Evolutionary conservation across 169 alveolate genomes (phyloP), one percentile per base, ranked within the genome.

Genomic region (Plasmodium inui): DNA sequence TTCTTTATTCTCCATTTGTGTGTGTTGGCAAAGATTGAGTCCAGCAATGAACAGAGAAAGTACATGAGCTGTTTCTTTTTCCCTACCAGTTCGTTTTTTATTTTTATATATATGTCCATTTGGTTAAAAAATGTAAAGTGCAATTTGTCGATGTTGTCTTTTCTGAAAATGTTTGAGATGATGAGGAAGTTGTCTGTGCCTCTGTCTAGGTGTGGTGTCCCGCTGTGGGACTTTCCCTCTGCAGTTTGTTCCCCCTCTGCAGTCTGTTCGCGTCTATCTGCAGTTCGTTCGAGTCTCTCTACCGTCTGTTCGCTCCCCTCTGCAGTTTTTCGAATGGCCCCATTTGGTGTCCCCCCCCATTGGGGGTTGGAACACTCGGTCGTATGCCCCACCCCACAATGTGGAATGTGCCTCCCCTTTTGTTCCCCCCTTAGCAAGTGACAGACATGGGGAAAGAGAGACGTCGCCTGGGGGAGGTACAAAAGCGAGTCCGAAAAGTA

Each of bases 401-500:
- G 30, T n/a, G 19, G 30, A 3, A 30, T 3, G 55, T 19, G 57
- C 19, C 39, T 12, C 61, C 44, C 41, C 73, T 37, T 50, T 8
- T 81, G 86, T 26, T 50, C 55, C 30, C 61, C 67, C 39, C 72
- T 81, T 46, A 81, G 53, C 67, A 86, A 44, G 41, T 71, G 44
- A 50, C 71, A 80, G 1, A 89, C 30, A n/a, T 78, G 44, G 67
- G 94, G 94, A 57, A 89, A 89, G 50, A 89, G 73, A 1, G 94
- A 89, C 8, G 94, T 89, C 30, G 94, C 94, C 72, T 89, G 94
- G 72, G 94, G 94, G 46, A 89, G 55, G 71, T 55, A 89, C 73
- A 89, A 57, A 44, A 55, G 82, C 9, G 70, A 37, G 28, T 79
- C 39, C 17, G 94, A 89, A 53, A 89, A 89, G 84, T 79, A 89